phyloP scores from a whole-genome alignment of 2,329 filamentous ascomycete genomes.

The Xylaria sp. region DNA sequence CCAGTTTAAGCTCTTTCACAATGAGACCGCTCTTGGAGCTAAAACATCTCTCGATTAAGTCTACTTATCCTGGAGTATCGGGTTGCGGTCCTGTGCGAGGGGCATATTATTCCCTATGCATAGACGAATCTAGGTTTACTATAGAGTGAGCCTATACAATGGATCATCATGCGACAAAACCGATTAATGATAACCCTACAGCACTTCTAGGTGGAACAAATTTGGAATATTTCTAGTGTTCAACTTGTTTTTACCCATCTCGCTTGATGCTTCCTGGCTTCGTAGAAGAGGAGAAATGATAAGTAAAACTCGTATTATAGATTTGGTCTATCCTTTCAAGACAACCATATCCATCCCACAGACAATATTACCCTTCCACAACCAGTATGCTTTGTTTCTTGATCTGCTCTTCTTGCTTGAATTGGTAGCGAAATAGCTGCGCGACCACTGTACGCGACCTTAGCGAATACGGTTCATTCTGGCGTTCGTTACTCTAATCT shows the following conservation, averaged over 20 bases:
- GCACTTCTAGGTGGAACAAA: not conserved
- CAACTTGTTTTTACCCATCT: not conserved
- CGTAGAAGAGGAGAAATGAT: not conserved
- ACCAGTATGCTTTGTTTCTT: not conserved
- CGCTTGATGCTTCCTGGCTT: not conserved
- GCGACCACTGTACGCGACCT: not conserved
- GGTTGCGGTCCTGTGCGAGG: too few relatives aligned
- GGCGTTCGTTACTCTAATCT: conserved; percentile 45
- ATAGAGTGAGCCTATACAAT: not conserved
- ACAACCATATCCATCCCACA: conserved; percentile 6
- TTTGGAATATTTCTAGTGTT: not conserved
- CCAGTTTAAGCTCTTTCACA: not conserved
- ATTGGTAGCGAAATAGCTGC: conserved; percentile 2
- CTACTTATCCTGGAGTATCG: too few relatives aligned
- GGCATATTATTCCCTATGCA: too few relatives aligned
- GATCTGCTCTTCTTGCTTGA: not conserved
- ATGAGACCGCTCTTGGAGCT: too few relatives aligned
- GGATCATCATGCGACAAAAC: not conserved
- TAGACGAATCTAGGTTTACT: too few relatives aligned
- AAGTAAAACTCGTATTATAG: conserved; percentile 13
- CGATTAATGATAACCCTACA: not conserved
- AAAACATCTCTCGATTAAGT: too few relatives aligned
- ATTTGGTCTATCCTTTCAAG: conserved; percentile 24
- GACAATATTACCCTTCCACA: conserved; percentile 15
- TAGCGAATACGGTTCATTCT: conserved; percentile 43